A percentile compares a stretch with the other conserved stretches of the same genome.
Evolutionary conservation across 1,139 yeast species (phyloP).

Genomic region (Arxiozyma heterogenica): DNA sequence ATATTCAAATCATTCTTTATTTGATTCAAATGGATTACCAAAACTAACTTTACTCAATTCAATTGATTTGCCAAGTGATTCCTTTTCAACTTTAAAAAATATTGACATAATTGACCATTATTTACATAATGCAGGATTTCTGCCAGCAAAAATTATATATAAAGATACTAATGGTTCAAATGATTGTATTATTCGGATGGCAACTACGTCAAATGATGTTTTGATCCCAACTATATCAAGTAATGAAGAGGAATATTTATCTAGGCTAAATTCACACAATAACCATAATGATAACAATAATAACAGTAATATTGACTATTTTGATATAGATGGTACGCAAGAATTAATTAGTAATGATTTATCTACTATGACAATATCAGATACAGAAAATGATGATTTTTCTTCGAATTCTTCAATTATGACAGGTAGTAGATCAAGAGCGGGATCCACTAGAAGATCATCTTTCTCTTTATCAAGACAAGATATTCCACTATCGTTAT

Average conservation of each 20-base stretch:
- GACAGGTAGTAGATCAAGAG: background rate
- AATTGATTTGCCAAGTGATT: background rate
- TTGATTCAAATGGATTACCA: background rate
- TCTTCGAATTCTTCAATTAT: background rate
- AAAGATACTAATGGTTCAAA: background rate
- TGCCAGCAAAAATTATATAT: background rate
- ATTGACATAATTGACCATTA: background rate
- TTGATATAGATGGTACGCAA: background rate
- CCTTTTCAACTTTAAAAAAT: background rate
- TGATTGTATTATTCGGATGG: constrained; percentile 5
- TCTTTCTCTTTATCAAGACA: background rate
- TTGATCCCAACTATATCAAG: constrained; percentile 21
- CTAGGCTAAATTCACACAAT: constrained; percentile 4
- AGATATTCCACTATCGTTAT: background rate
- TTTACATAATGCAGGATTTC: constrained; percentile 1
- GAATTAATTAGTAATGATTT: background rate
- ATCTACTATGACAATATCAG: background rate
- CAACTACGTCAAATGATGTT: constrained; percentile 20
- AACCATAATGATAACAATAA: background rate
- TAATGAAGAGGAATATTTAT: constrained; percentile 19
- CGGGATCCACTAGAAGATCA: background rate
- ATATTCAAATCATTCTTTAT: background rate
- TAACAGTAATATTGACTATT: background rate
- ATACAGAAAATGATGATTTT: background rate
- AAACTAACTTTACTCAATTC: constrained; percentile 1